Conservation (phyloP, 1,284 basidiomycete species). For the Mycosarcoma mackinlayi region DNA sequence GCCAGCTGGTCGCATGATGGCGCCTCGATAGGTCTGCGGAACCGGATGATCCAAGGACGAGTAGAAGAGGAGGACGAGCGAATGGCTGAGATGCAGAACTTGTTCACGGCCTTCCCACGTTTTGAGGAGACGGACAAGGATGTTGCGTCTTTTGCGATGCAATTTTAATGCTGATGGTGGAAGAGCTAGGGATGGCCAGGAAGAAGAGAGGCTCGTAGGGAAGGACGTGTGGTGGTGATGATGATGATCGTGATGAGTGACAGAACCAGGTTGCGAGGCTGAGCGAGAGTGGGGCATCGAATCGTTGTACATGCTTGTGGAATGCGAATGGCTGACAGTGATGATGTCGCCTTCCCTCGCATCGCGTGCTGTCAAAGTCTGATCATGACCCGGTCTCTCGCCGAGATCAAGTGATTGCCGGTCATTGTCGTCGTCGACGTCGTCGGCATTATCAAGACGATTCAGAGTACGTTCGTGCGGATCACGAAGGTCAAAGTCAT, state of each 20-base stretch:
- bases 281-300: slow-evolving; percentile 16
- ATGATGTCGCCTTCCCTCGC: slow-evolving; percentile 32
- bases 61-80: slow-evolving; percentile 39
- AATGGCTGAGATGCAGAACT: slow-evolving; percentile 36
- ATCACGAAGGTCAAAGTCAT: slow-evolving; percentile 36
- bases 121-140: slow-evolving; percentile 39
- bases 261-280: slow-evolving; percentile 9
- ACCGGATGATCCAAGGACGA: slow-evolving; percentile 33
- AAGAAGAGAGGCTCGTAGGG: slow-evolving; percentile 17
- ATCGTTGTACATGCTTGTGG: slow-evolving; percentile 24
- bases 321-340: slow-evolving; percentile 32
- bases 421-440: neutral
- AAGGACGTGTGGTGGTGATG: slow-evolving; percentile 6
- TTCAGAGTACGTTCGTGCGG: slow-evolving; percentile 23
- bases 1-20: slow-evolving; percentile 24
- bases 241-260: neutral
- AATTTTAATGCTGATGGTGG: slow-evolving; percentile 30
- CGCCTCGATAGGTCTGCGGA: slow-evolving; percentile 19
- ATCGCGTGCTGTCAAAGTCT: slow-evolving; percentile 13
- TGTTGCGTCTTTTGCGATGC: slow-evolving; percentile 22
- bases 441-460: too few relatives aligned
- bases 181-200: slow-evolving; percentile 31
- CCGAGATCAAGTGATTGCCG: neutral
- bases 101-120: slow-evolving; percentile 45
- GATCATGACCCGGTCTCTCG: slow-evolving; percentile 5